Base-by-base conservation (phyloP, 129 eudicot genomes). In the Helianthus tuberosus region DNA sequence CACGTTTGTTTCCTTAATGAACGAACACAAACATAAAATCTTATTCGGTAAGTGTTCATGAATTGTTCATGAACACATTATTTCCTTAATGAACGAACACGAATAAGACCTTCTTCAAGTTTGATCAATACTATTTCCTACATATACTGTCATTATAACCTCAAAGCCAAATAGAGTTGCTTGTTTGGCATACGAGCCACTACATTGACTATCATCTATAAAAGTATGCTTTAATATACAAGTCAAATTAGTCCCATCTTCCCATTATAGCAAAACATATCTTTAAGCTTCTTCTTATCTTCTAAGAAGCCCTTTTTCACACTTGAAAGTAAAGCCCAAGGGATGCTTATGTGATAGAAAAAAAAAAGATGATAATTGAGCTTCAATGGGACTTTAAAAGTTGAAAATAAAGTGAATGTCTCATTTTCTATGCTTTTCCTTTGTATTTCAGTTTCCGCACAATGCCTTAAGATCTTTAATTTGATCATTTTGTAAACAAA, bases 201-300 rank as follows among this genome's bases (percentile, higher is more conserved):
- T 74, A 62, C 23, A 23, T 64, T 29, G 12, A 36, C 14, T 15
- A 14, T 5, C 16, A 51, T 62, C 35, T 27, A 17, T 47, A 46
- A 62, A 48, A 20, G 20, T 6, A 71, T 66, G 39, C 23, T 67
- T 61, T 32, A 50, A 61, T 47, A 73, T 47, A 35, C 12, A 47
- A 12, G 14, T 59, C 11, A 49, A 74, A 60, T 61, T 29, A 47
- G 11, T 29, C 38, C 41, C n/a, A 27, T n/a, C 3, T 46, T 57
- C 66, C 74, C 20, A 76, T 38, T 15, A 25, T n/a, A 46, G 27
- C 11, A 76, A 51, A 3, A 48, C 64, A 77, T 69, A 69, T 69
- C 69, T 69, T 14, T 59, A 66, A 61, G 65, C 53, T 77, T 68
- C 41, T 48, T 58, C 46, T 77, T 61, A 77, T 70, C 81, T 62